Evolutionary conservation across 176 grass and related monocot genomes (phyloP).

Genomic region (Carex parvula): DNA sequence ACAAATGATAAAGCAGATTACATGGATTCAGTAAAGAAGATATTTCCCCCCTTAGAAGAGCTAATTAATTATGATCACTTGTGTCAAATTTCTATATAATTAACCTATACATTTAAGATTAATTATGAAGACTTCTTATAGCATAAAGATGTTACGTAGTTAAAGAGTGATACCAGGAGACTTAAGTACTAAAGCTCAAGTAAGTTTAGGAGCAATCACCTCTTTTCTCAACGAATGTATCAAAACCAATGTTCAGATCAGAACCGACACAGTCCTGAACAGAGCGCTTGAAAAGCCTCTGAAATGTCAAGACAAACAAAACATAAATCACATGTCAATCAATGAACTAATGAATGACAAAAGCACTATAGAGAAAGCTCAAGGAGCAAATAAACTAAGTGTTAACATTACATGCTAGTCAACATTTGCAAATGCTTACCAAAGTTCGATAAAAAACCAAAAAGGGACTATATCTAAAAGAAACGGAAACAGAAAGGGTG

Average conservation of each 20-base stretch:
- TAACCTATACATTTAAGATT: background rate
- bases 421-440: background rate
- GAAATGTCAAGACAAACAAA: conserved; percentile 33
- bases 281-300: conserved; percentile 95
- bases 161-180: background rate
- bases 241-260: conserved; percentile 90
- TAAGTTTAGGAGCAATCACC: conserved; percentile 46
- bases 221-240: conserved; percentile 84
- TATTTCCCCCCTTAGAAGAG: background rate
- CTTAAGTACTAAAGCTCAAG: background rate
- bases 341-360: conserved; percentile 6
- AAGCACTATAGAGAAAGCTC: conserved; percentile 16
- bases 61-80: background rate
- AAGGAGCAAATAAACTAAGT: background rate
- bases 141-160: background rate
- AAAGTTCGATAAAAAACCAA: background rate
- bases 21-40: background rate
- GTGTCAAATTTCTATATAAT: background rate
- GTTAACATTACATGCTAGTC: conserved; percentile 10
- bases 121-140: background rate
- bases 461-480: background rate
- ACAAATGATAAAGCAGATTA: background rate
- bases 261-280: conserved; percentile 71
- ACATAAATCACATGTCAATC: conserved; percentile 20
- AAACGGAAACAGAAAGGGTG: conserved; percentile 19